Conservation (phyloP, 2,329 filamentous ascomycete species). For the Plectosphaerella cucumerina region DNA sequence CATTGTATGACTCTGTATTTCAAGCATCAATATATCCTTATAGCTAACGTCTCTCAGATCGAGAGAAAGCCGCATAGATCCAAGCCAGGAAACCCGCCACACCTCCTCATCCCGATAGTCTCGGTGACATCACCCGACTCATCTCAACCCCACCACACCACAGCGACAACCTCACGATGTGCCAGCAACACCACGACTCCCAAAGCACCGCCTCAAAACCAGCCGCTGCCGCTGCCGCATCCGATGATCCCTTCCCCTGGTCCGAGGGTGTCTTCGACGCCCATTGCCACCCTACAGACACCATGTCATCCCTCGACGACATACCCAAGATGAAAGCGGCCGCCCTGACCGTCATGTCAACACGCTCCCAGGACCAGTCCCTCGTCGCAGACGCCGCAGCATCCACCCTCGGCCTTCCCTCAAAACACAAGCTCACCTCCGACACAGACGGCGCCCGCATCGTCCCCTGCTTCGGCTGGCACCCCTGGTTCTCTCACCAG, state of each 20-base stretch:
- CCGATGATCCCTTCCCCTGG: slow-evolving; percentile 56
- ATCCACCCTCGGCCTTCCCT: slow-evolving; percentile 45
- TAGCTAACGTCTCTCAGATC: too few species aligned
- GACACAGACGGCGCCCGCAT: slow-evolving; percentile 18
- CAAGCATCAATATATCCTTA: too few species aligned
- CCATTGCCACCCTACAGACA: slow-evolving; percentile 82
- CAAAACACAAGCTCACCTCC: slow-evolving; percentile 16
- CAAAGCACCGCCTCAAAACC: neutral
- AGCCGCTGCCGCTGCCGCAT: neutral
- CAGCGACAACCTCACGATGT: neutral
- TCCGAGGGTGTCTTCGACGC: slow-evolving; percentile 69
- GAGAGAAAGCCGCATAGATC: too few species aligned
- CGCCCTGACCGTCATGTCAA: slow-evolving; percentile 71
- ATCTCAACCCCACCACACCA: too few species aligned
- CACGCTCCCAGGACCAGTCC: slow-evolving; percentile 68
- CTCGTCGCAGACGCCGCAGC: slow-evolving; percentile 62
- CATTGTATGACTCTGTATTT: too few species aligned
- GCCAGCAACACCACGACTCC: neutral
- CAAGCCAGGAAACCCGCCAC: too few species aligned
- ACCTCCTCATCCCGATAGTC: too few species aligned
- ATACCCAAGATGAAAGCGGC: slow-evolving; percentile 64
- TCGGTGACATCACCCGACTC: too few species aligned
- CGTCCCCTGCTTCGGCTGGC: slow-evolving; percentile 79
- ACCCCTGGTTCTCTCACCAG: slow-evolving; percentile 81
- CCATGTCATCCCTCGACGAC: slow-evolving; percentile 54